Evolutionary conservation across 2,329 filamentous ascomycete species (phyloP).

Genomic region (Plectosphaerella plurivora): DNA sequence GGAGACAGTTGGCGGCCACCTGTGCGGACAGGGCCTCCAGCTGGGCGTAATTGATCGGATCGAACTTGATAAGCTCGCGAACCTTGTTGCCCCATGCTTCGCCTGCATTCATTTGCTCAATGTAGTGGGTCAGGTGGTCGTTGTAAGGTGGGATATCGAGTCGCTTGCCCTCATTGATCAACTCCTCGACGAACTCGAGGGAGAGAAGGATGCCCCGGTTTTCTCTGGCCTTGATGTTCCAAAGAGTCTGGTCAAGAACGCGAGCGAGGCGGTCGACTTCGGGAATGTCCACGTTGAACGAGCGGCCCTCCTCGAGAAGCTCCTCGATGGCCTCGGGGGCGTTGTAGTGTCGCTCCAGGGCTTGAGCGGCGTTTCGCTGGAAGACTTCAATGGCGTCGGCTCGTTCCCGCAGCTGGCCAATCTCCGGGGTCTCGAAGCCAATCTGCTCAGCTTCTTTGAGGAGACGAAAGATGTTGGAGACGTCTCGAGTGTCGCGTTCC

Average conservation of each 20-base stretch:
- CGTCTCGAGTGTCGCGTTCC: conserved; percentile 81
- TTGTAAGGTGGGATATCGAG: conserved; percentile 77
- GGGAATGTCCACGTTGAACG: conserved; percentile 86
- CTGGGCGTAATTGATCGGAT: conserved; percentile 89
- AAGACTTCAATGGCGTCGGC: conserved; percentile 81
- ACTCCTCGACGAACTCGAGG: conserved; percentile 70
- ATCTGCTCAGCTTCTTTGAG: conserved; percentile 79
- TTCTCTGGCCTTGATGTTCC: conserved; percentile 73
- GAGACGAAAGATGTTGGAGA: conserved; percentile 83
- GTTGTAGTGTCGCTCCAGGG: conserved; percentile 59
- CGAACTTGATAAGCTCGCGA: conserved; percentile 86
- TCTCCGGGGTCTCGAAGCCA: conserved; percentile 91
- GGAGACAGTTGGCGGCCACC: conserved; percentile 64
- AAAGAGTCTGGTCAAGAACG: conserved; percentile 79
- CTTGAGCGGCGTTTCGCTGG: conserved; percentile 67
- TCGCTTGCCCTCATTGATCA: conserved; percentile 73
- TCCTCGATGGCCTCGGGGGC: conserved; percentile 78
- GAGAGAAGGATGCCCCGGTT: conserved; percentile 63
- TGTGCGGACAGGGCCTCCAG: conserved; percentile 87
- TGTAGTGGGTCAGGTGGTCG: conserved; percentile 71
- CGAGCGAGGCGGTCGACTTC: conserved; percentile 80
- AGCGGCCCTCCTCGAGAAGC: conserved; percentile 81
- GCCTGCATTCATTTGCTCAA: conserved; percentile 71
- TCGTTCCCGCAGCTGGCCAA: conserved; percentile 78
- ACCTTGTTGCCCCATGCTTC: conserved; percentile 91